A percentile compares a stretch with the other conserved stretches of the same genome.
These are phyloP conservation scores for Suillus ampliporus DNA, from an alignment of 768 basidiomycete species.

Conservation along the genomic window DNA sequence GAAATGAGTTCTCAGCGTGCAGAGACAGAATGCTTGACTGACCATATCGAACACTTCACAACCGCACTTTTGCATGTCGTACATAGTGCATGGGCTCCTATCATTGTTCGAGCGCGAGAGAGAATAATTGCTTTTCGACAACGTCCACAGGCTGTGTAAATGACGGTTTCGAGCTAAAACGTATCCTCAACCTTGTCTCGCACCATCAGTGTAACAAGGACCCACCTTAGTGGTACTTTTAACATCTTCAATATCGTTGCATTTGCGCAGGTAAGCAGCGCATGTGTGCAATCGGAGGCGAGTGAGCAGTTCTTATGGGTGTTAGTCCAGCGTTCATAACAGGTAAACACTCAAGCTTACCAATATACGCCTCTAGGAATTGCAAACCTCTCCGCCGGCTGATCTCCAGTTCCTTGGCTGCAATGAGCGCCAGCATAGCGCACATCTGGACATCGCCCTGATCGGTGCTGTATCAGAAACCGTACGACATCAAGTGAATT, in stretches of 20 bases:
- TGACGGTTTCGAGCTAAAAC: conserved; percentile 67
- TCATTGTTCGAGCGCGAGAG: conserved; percentile 39
- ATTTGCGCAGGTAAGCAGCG: conserved; percentile 80
- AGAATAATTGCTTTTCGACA: conserved; percentile 67
- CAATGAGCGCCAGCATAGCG: conserved; percentile 70
- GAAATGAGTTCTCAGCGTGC: conserved; percentile 14
- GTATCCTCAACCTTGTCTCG: background rate
- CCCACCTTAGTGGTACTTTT: conserved; percentile 59
- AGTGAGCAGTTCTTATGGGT: conserved; percentile 59
- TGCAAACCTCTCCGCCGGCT: conserved; percentile 46
- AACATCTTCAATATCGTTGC: conserved; percentile 56
- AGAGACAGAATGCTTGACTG: conserved; percentile 26
- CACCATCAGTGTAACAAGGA: background rate
- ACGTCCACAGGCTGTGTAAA: conserved; percentile 71
- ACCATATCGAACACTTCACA: conserved; percentile 77
- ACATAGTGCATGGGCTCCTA: conserved; percentile 62
- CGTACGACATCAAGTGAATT: background rate
- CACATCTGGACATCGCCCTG: conserved; percentile 86
- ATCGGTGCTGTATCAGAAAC: conserved; percentile 11
- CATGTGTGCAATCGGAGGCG: conserved; percentile 65
- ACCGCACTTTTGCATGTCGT: conserved; percentile 53
- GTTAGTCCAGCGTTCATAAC: background rate
- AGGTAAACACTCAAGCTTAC: conserved; percentile 44
- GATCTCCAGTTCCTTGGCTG: conserved; percentile 61
- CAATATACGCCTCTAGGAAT: conserved; percentile 77